Conservation (phyloP, 108 stramenopile species). For the Cyclotella kingstonii region DNA sequence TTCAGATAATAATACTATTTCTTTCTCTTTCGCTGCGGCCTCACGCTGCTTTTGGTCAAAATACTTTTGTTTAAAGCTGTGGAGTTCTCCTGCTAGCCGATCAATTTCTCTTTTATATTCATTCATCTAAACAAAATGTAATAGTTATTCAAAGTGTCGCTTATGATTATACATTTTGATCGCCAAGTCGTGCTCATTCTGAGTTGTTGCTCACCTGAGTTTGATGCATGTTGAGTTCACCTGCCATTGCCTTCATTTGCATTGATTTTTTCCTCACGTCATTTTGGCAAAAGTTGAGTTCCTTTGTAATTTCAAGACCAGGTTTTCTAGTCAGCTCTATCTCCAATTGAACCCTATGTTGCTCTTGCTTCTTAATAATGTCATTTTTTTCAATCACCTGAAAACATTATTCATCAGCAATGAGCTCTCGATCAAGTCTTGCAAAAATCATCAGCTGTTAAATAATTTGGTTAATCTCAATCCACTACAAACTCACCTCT, state of each 20-base stretch:
- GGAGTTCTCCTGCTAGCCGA: conserved; percentile 64
- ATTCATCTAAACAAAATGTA: conserved; percentile 28
- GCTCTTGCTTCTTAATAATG: conserved; percentile 78
- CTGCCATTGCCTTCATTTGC: conserved; percentile 84
- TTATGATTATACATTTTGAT: too few relatives aligned
- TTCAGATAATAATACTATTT: conserved; percentile 26
- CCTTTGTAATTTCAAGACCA: conserved; percentile 80
- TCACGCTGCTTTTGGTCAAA: conserved; percentile 76
- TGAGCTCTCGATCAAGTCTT: too few relatives aligned
- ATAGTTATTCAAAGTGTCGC: not conserved
- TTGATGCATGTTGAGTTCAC: conserved; percentile 88
- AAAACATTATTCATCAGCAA: too few relatives aligned
- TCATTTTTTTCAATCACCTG: conserved; percentile 65
- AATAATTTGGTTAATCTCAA: not conserved
- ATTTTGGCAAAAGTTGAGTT: conserved; percentile 68
- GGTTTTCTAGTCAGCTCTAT: conserved; percentile 70
- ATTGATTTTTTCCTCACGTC: conserved; percentile 76
- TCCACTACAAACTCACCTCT: conserved; percentile 40
- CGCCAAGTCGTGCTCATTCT: too few relatives aligned
- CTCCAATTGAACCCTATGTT: conserved; percentile 74
- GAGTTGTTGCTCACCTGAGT: conserved; percentile 49
- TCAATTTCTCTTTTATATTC: conserved; percentile 84
- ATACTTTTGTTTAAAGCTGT: conserved; percentile 74
- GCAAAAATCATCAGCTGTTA: too few relatives aligned
- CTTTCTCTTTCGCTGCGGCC: conserved; percentile 35